Evolutionary conservation across 1,284 basidiomycete genomes (phyloP), one percentile per base, ranked within the genome.

Genomic region (Ustilago trichophora): DNA sequence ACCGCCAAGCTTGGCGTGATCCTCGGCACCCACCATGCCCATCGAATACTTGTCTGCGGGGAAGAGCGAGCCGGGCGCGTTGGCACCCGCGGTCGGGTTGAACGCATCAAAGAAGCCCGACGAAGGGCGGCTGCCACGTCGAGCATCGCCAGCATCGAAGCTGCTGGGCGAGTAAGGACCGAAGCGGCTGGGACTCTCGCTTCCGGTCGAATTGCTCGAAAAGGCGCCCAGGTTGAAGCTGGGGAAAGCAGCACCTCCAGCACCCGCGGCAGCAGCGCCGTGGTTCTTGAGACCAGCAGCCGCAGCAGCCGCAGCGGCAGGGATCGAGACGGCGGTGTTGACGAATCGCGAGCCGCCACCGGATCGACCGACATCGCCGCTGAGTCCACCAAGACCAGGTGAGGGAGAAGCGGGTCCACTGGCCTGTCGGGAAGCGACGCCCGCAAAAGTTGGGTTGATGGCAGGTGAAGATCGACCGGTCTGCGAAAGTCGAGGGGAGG

Each of bases 71-170:
- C 57, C 62, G 9, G 62, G 58, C 19, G 54, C 47, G 27, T 62
- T 68, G 42, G 65, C 65, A 41, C 65, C 65, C 5, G 59, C 65
- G 4, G 59, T 63, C 1, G 63, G 58, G 41, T 63, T 68, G 46
- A 77, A 77, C 3, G 73, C 75, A 13, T 73, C 70, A 43, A 73
- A 77, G 64, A 66, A 75, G 47, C 71, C 73, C 15, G 73, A 75
- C 33, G 55, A 46, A 21, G 70, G 65, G 26, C 71, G 70, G 31
- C 59, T 65, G 33, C 55, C 56, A 25, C 55, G 66, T 22, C 66
- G 58, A 25, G 60, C 53, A 7, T 55, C 55, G 11, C 48, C 37
- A 10, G 60, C 51, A 18, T 68, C 70, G 24, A 64, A 70, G 35
- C 44, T 57, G 60, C 40, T 62, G 42, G 68, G 64, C 16, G 66